Evolutionary conservation across 2,329 filamentous ascomycete genomes (phyloP).

Genomic region (Chaetomium strumarium): DNA sequence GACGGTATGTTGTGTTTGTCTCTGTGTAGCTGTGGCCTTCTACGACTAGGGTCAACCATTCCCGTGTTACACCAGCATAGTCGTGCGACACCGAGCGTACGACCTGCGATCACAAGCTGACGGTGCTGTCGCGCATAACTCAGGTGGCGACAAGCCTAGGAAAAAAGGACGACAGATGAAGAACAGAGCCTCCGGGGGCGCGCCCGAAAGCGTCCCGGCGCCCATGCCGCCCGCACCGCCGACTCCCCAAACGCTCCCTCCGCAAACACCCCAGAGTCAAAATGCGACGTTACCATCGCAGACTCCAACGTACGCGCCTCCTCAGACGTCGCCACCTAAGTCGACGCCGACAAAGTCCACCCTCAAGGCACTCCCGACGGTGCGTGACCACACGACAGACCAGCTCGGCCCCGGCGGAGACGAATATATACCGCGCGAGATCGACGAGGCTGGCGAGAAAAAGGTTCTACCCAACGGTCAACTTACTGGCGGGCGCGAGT

Average conservation of each 20-base stretch:
- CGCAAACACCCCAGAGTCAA: conserved; percentile 48
- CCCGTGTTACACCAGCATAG: conserved; percentile 29
- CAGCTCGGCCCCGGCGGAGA: conserved; percentile 84
- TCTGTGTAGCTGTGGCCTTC: conserved; percentile 32
- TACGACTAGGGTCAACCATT: conserved; percentile 27
- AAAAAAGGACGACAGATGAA: conserved; percentile 61
- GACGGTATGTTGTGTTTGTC: conserved; percentile 60
- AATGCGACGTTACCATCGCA: conserved; percentile 41
- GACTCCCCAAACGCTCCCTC: conserved; percentile 28
- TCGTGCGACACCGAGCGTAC: conserved; percentile 30
- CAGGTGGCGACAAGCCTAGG: conserved; percentile 43
- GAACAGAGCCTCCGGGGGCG: conserved; percentile 44
- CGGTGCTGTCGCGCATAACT: conserved; percentile 29
- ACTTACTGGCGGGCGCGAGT: conserved; percentile 75
- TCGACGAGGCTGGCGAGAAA: conserved; percentile 87
- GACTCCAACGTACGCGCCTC: conserved; percentile 35
- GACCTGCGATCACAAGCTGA: conserved; percentile 27
- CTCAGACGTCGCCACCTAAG: conserved; percentile 60
- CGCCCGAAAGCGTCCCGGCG: conserved; percentile 53
- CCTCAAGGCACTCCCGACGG: conserved; percentile 89
- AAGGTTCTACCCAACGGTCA: conserved; percentile 85
- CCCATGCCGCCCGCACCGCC: conserved; percentile 37
- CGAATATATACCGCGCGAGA: conserved; percentile 91
- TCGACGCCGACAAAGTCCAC: conserved; percentile 75
- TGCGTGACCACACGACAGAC: conserved; percentile 94